phyloP scores from a whole-genome alignment of 306 rosid genomes.

The Hippophae gyantsensis region DNA sequence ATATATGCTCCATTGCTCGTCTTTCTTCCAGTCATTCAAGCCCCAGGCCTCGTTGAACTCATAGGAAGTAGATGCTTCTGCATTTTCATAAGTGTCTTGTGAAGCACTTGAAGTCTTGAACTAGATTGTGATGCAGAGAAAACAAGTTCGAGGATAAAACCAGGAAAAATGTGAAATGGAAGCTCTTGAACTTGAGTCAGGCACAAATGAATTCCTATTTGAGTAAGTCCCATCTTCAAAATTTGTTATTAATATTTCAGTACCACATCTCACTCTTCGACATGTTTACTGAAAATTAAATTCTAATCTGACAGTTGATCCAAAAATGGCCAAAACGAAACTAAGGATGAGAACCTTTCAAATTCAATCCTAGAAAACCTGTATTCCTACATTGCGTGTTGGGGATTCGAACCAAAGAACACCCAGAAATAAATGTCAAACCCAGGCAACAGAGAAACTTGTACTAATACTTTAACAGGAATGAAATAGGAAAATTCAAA shows the following conservation, averaged over 20 bases:
- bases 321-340: not conserved
- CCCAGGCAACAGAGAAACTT: no score
- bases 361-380: not conserved
- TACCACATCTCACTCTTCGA: not conserved
- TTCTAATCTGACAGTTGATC: not conserved
- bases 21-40: slow-evolving; percentile 19
- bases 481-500: no score
- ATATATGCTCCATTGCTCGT: slow-evolving; percentile 19
- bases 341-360: not conserved
- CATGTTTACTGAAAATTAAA: not conserved
- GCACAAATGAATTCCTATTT: slow-evolving; percentile 13
- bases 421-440: no score
- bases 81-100: slow-evolving; percentile 7
- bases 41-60: slow-evolving; percentile 16
- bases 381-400: no score
- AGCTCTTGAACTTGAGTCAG: slow-evolving; percentile 4
- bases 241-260: not conserved
- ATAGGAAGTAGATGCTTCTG: slow-evolving; percentile 16
- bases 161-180: slow-evolving; percentile 19
- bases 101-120: slow-evolving; percentile 9
- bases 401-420: no score
- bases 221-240: slow-evolving; percentile 15
- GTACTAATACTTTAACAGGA: no score
- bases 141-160: slow-evolving; percentile 14
- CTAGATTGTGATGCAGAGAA: slow-evolving; percentile 5